Percentiles rank a stretch among this genome's conserved stretches.
phyloP scores from a whole-genome alignment of 2,329 filamentous ascomycete genomes.

The Xenosphaeropsis pyriputrescens region DNA sequence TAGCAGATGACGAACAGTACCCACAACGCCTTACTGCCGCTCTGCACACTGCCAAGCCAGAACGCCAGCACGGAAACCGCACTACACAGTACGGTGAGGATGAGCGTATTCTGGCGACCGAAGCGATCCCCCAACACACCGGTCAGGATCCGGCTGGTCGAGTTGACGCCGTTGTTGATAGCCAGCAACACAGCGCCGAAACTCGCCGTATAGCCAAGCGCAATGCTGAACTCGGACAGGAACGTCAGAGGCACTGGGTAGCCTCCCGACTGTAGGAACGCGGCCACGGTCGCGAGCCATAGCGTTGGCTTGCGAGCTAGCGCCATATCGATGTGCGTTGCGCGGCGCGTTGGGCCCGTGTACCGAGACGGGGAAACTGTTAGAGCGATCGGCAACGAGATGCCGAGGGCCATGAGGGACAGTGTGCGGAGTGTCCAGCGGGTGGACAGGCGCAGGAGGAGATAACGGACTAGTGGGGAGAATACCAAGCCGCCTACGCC shows the following conservation, averaged over 20 bases:
- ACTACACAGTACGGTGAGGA: slow-evolving; percentile 24
- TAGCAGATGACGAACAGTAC: slow-evolving; percentile 26
- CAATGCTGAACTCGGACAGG: slow-evolving; percentile 1
- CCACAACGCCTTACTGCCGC: slow-evolving; percentile 20
- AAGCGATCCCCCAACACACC: slow-evolving; percentile 32
- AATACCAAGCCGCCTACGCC: slow-evolving; percentile 38
- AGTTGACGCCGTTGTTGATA: slow-evolving; percentile 3
- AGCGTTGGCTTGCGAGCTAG: slow-evolving; percentile 1
- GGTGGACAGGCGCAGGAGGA: not conserved
- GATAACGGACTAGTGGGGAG: slow-evolving; percentile 1
- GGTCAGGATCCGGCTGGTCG: slow-evolving; percentile 25
- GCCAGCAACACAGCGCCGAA: slow-evolving; percentile 2
- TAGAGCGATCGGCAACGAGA: not conserved
- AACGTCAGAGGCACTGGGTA: slow-evolving; percentile 3
- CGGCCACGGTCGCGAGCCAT: not conserved
- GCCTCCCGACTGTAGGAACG: slow-evolving; percentile 2
- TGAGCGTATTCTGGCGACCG: slow-evolving; percentile 35
- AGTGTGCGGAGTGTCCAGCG: slow-evolving; percentile 1
- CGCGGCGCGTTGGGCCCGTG: not conserved
- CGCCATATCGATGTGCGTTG: not conserved
- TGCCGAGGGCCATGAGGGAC: not conserved
- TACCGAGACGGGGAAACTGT: slow-evolving; percentile 1
- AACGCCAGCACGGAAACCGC: slow-evolving; percentile 28
- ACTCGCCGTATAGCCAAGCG: slow-evolving; percentile 2
- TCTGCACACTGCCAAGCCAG: slow-evolving; percentile 26